phyloP scores from a whole-genome alignment of 352 stramenopile species.

The Halophytophthora polymorphica region DNA sequence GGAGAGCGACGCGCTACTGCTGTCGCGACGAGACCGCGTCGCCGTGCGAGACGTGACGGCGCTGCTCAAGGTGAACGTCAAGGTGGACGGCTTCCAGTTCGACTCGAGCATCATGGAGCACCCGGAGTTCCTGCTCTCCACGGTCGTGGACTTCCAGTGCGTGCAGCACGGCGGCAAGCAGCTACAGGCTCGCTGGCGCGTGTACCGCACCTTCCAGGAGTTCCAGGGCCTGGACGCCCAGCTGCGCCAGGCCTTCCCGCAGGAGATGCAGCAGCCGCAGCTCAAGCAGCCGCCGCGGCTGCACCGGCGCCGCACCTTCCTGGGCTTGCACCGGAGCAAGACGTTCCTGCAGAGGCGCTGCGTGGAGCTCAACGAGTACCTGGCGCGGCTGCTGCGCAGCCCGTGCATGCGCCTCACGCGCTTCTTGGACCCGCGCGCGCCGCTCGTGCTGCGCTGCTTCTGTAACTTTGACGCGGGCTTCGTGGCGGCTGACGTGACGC shows the following conservation, averaged over 20 bases:
- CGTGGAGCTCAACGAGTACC: slow-evolving; percentile 64
- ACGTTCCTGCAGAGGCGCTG: slow-evolving; percentile 59
- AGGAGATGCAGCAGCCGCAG: slow-evolving; percentile 55
- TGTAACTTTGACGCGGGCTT: slow-evolving; percentile 82
- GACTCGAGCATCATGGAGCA: slow-evolving; percentile 77
- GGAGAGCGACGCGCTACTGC: neutral
- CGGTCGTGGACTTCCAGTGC: slow-evolving; percentile 62
- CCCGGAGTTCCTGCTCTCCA: slow-evolving; percentile 68
- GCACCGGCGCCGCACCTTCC: slow-evolving; percentile 57
- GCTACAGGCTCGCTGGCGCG: slow-evolving; percentile 55
- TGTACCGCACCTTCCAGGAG: slow-evolving; percentile 70
- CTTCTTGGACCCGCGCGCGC: slow-evolving; percentile 68
- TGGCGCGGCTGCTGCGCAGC: slow-evolving; percentile 35
- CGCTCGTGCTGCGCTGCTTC: slow-evolving; percentile 74
- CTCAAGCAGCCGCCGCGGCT: slow-evolving; percentile 28
- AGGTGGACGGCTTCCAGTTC: slow-evolving; percentile 63
- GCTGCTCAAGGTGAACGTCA: slow-evolving; percentile 54
- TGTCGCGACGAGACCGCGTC: slow-evolving; percentile 20
- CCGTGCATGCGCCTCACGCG: slow-evolving; percentile 55
- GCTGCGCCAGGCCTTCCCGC: slow-evolving; percentile 54
- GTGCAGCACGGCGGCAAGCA: slow-evolving; percentile 46
- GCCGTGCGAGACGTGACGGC: slow-evolving; percentile 61
- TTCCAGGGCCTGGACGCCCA: slow-evolving; percentile 74
- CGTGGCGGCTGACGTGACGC: slow-evolving; percentile 26
- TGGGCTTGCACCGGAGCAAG: slow-evolving; percentile 52